A percentile compares a stretch with the other conserved stretches of the same genome.
These are phyloP conservation scores for Xylona heveae DNA, from an alignment of 495 filamentous ascomycete species.

Conservation along the genomic window DNA sequence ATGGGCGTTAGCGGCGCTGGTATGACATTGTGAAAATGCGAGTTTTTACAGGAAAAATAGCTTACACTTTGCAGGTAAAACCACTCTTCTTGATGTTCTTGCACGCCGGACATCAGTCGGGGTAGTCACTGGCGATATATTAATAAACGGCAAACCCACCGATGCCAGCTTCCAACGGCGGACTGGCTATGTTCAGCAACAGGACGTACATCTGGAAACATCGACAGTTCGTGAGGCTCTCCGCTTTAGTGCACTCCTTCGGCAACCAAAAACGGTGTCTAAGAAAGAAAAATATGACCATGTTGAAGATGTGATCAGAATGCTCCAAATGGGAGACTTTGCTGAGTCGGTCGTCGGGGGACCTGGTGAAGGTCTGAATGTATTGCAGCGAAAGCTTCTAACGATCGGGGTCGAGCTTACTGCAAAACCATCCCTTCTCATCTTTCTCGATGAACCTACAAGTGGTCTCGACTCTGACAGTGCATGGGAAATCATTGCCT, in stretches of 20 bases:
- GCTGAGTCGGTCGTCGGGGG: slow-evolving; percentile 31
- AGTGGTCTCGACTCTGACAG: slow-evolving; percentile 44
- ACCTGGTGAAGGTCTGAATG: slow-evolving; percentile 28
- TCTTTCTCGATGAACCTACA: slow-evolving; percentile 66
- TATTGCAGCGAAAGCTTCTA: slow-evolving; percentile 41
- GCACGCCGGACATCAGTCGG: slow-evolving; percentile 32
- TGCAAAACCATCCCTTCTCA: slow-evolving; percentile 39
- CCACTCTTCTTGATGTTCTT: slow-evolving; percentile 40
- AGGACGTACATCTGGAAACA: slow-evolving; percentile 36
- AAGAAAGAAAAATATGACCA: slow-evolving; percentile 36
- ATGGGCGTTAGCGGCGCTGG: too few relatives aligned
- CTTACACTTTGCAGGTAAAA: slow-evolving; percentile 49
- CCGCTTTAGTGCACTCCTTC: slow-evolving; percentile 33
- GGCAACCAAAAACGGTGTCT: slow-evolving; percentile 28
- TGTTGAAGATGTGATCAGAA: slow-evolving; percentile 32
- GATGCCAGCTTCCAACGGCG: slow-evolving; percentile 12
- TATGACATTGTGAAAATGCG: too few relatives aligned
- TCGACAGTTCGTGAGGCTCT: slow-evolving; percentile 42
- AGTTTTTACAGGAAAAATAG: too few relatives aligned
- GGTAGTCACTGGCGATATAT: slow-evolving; percentile 29
- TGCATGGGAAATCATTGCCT: slow-evolving; percentile 41
- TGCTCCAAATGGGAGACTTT: slow-evolving; percentile 35
- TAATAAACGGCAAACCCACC: slow-evolving; percentile 26
- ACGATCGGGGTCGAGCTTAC: slow-evolving; percentile 52
- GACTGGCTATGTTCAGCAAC: slow-evolving; percentile 37